These are phyloP conservation scores for Botrytis fragariae DNA, from an alignment of 2,329 filamentous ascomycete species.

Conservation along the genomic window DNA sequence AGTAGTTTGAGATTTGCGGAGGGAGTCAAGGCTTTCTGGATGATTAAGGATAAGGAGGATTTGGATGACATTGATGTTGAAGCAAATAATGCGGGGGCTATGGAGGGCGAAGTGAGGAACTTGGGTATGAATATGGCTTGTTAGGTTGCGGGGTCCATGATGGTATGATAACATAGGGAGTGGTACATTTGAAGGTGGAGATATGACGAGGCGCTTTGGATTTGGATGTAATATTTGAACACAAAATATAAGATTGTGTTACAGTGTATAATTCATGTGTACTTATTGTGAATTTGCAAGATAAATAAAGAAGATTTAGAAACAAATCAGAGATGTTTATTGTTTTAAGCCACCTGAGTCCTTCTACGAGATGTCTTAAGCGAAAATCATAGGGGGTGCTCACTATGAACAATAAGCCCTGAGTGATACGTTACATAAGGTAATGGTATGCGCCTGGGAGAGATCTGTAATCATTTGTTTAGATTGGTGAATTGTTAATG, in stretches of 20 bases:
- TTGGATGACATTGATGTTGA: conserved; percentile 53
- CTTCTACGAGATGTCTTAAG: not conserved
- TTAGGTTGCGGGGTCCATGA: conserved; percentile 20
- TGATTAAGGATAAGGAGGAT: conserved; percentile 62
- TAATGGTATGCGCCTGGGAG: not conserved
- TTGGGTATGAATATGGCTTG: conserved; percentile 32
- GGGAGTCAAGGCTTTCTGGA: conserved; percentile 73
- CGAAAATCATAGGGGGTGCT: not conserved
- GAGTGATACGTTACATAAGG: not conserved
- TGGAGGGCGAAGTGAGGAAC: conserved; percentile 27
- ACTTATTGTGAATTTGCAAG: no score
- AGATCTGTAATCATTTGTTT: not conserved
- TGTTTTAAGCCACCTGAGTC: no score
- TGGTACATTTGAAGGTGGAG: not conserved
- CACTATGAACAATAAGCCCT: no score
- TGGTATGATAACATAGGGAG: not conserved
- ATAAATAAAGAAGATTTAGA: not conserved
- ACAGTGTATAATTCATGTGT: no score
- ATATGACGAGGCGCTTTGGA: not conserved
- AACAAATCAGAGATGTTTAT: not conserved
- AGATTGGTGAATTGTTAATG: not conserved
- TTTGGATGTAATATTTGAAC: not conserved
- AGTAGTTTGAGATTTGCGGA: conserved; percentile 64
- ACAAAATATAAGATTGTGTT: not conserved
- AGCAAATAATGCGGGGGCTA: conserved; percentile 10